A percentile compares a stretch with the other conserved stretches of the same genome.
Evolutionary conservation across 768 basidiomycete genomes (phyloP).

Genomic region (Serendipita vermifera): DNA sequence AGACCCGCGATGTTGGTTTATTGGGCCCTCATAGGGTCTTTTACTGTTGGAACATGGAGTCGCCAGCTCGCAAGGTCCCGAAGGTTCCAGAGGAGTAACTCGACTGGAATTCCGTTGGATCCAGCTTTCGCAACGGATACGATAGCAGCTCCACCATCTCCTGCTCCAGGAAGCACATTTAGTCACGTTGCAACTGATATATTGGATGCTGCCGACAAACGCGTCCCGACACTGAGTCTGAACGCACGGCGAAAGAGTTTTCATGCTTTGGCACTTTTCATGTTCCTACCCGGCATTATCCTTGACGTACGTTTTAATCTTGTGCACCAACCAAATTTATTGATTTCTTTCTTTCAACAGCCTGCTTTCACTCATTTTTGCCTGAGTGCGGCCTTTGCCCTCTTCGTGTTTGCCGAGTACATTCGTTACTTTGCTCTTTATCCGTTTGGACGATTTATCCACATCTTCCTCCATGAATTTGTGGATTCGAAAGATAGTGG

Average conservation of each 20-base stretch:
- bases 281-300: constrained; percentile 92
- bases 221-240: constrained; percentile 74
- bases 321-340: not conserved
- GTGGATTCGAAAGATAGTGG: constrained; percentile 90
- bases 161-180: constrained; percentile 14
- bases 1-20: constrained; percentile 66
- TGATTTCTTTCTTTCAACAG: constrained; percentile 29
- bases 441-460: constrained; percentile 84
- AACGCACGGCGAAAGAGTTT: constrained; percentile 95
- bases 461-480: constrained; percentile 96
- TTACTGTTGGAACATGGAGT: constrained; percentile 93
- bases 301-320: constrained; percentile 55
- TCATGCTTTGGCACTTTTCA: constrained; percentile 86
- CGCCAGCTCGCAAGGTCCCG: constrained; percentile 72
- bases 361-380: constrained; percentile 93
- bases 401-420: constrained; percentile 95
- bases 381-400: constrained; percentile 87
- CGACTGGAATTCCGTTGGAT: not conserved
- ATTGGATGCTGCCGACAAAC: constrained; percentile 79
- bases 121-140: not conserved
- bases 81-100: constrained; percentile 31
- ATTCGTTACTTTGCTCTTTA: constrained; percentile 97
- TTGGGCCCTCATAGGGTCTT: constrained; percentile 65
- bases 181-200: constrained; percentile 34
- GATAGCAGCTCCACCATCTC: not conserved